A percentile compares a stretch with the other conserved stretches of the same genome.
Conservation (phyloP, 129 eudicot genomes). For the Oenanthe sinensis region DNA sequence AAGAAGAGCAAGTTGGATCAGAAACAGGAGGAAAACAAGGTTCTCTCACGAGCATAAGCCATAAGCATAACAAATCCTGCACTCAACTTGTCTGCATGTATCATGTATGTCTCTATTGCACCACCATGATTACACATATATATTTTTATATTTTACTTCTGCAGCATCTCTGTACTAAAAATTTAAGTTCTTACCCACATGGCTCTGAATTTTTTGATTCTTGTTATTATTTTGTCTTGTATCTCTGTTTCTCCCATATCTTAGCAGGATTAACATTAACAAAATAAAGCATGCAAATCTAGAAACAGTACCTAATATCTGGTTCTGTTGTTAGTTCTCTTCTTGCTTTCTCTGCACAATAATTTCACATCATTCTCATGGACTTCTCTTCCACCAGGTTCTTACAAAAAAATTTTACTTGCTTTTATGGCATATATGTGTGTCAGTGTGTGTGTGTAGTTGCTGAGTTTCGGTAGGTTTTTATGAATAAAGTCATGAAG, state of each 20-base stretch:
- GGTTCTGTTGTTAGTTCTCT: not conserved
- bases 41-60: not conserved
- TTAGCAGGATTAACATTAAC: not conserved
- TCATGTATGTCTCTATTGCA: not conserved
- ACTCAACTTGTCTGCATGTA: conserved; percentile 8
- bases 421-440: not conserved
- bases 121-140: not conserved
- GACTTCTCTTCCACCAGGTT: not conserved
- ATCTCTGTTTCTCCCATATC: not conserved
- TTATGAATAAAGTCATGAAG: too few species aligned
- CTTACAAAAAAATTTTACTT: not conserved
- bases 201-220: not conserved
- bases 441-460: not conserved
- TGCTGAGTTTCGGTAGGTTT: too few species aligned
- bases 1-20: conserved; percentile 3
- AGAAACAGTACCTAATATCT: not conserved
- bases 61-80: conserved; percentile 3
- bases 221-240: not conserved
- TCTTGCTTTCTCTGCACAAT: not conserved
- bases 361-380: not conserved
- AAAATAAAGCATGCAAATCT: not conserved
- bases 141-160: not conserved
- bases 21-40: not conserved
- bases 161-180: not conserved
- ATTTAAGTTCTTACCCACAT: not conserved